Conservation (phyloP, 1,284 basidiomycete species). For the Ceraceosorus bombacis region DNA sequence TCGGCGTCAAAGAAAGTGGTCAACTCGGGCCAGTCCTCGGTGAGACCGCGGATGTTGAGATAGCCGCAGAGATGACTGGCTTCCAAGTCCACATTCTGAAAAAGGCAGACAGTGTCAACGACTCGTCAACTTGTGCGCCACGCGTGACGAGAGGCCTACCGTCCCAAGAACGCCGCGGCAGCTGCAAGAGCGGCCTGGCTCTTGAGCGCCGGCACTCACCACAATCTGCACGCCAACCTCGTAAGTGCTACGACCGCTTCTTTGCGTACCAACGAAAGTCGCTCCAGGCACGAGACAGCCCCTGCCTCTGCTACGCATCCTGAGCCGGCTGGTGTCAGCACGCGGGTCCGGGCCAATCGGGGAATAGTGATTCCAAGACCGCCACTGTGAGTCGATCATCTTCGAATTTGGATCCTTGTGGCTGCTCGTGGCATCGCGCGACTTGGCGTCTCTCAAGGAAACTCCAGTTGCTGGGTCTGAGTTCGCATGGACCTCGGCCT, state of each 20-base stretch:
- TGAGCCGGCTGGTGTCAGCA: constrained; percentile 21
- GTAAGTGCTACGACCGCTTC: constrained; percentile 38
- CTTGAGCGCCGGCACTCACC: constrained; percentile 3
- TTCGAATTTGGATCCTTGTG: too few relatives aligned
- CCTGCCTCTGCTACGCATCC: constrained; percentile 17
- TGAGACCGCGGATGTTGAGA: constrained; percentile 45
- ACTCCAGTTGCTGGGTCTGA: too few relatives aligned
- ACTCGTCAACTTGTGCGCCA: too few relatives aligned
- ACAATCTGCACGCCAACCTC: constrained; percentile 42
- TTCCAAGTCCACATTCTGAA: constrained; percentile 35
- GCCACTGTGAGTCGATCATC: too few relatives aligned
- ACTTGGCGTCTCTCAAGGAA: too few relatives aligned
- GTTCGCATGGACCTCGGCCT: too few relatives aligned
- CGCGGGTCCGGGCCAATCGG: constrained; percentile 29
- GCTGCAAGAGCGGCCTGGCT: too few relatives aligned
- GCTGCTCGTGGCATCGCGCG: too few relatives aligned
- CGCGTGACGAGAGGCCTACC: too few relatives aligned
- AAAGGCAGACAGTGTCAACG: background rate
- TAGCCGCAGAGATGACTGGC: constrained; percentile 42
- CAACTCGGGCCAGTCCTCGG: constrained; percentile 46
- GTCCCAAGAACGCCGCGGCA: too few relatives aligned
- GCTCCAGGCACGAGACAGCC: constrained; percentile 44
- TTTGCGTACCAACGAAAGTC: constrained; percentile 39
- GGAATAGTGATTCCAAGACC: background rate
- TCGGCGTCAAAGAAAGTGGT: constrained; percentile 48